Conservation (phyloP, 2,329 filamentous ascomycete species). For the Magnaporthales sp. region DNA sequence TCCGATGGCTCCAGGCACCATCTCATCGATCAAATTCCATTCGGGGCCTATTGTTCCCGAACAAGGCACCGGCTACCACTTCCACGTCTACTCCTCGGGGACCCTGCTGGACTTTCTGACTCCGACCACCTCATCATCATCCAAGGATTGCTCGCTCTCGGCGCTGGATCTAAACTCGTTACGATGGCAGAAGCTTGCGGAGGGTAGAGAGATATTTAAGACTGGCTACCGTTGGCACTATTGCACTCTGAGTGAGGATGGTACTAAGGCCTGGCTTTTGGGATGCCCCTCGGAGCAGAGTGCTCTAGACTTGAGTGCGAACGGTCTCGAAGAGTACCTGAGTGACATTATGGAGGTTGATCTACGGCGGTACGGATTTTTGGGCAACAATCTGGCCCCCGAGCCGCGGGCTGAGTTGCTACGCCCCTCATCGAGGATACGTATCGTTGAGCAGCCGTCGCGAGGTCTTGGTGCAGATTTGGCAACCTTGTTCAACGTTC, state of each 20-base stretch:
- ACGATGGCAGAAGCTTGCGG: slow-evolving; percentile 90
- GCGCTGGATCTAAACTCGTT: slow-evolving; percentile 79
- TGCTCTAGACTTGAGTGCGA: slow-evolving; percentile 56
- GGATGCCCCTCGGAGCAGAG: slow-evolving; percentile 73
- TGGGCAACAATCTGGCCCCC: slow-evolving; percentile 65
- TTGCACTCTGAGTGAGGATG: slow-evolving; percentile 89
- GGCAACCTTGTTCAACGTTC: slow-evolving; percentile 76
- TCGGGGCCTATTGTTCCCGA: slow-evolving; percentile 79
- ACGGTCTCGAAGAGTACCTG: slow-evolving; percentile 79
- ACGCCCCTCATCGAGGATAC: slow-evolving; percentile 37
- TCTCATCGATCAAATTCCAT: slow-evolving; percentile 84
- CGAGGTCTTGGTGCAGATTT: slow-evolving; percentile 76
- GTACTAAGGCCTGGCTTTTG: slow-evolving; percentile 94
- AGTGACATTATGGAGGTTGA: slow-evolving; percentile 94
- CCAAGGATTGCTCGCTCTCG: slow-evolving; percentile 82
- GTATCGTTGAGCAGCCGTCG: slow-evolving; percentile 44
- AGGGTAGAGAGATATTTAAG: slow-evolving; percentile 89
- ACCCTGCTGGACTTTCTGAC: slow-evolving; percentile 92
- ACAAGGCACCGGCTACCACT: slow-evolving; percentile 86
- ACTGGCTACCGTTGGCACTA: slow-evolving; percentile 96
- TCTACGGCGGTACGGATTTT: slow-evolving; percentile 79
- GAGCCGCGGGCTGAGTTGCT: slow-evolving; percentile 38
- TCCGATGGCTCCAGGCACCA: slow-evolving; percentile 78
- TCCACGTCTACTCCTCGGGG: slow-evolving; percentile 89
- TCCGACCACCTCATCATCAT: slow-evolving; percentile 76